These are phyloP conservation scores for Dendrobium nobile DNA, from an alignment of 106 monocot genomes.

Conservation along the genomic window DNA sequence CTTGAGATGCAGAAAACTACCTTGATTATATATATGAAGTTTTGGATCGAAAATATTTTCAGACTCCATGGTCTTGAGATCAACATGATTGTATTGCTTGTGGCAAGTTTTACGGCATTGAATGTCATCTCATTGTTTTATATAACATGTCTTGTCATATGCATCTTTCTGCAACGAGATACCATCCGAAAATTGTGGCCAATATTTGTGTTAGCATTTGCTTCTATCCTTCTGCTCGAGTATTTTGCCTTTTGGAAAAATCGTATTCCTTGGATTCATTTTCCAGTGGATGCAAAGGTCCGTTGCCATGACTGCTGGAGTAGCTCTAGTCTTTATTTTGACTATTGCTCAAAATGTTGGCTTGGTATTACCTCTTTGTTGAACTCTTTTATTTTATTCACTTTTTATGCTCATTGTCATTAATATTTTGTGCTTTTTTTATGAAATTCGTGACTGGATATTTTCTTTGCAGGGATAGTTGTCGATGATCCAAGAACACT, in stretches of 20 bases:
- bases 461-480: constrained; percentile 44
- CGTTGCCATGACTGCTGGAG: constrained; percentile 90
- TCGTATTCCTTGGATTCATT: constrained; percentile 53
- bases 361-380: constrained; percentile 47
- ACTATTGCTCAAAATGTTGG: constrained; percentile 89
- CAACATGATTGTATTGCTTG: constrained; percentile 82
- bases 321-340: constrained; percentile 52
- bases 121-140: constrained; percentile 88
- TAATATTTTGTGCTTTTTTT: neutral
- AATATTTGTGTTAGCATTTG: constrained; percentile 67
- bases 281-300: constrained; percentile 17
- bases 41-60: constrained; percentile 84
- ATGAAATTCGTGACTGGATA: neutral
- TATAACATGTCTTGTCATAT: constrained; percentile 57
- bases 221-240: constrained; percentile 72
- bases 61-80: constrained; percentile 85
- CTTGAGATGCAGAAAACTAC: constrained; percentile 76
- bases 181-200: constrained; percentile 73
- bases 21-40: constrained; percentile 65
- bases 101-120: constrained; percentile 78
- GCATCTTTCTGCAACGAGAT: constrained; percentile 71
- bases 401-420: neutral
- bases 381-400: neutral
- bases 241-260: constrained; percentile 87
- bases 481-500: constrained; percentile 93